These are phyloP conservation scores for Cercis canadensis DNA, from an alignment of 306 rosid species.

Conservation along the genomic window DNA sequence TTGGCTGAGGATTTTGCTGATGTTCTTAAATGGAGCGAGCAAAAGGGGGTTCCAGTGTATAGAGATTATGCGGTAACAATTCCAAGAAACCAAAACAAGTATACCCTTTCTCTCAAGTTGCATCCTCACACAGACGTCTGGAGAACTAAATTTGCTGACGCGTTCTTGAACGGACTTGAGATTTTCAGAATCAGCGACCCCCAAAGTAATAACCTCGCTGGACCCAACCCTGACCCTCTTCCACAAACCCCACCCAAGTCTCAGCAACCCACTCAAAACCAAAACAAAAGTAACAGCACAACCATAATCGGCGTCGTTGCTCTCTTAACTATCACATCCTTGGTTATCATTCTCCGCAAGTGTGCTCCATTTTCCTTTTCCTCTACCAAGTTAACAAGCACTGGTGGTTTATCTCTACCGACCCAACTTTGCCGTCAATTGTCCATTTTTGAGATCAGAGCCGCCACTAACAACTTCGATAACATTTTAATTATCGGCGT, in stretches of 20 bases:
- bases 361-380: too few relatives aligned
- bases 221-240: slow-evolving; percentile 29
- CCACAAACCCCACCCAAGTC: neutral
- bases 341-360: too few relatives aligned
- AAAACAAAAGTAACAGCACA: neutral
- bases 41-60: neutral
- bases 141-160: neutral
- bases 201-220: slow-evolving; percentile 18
- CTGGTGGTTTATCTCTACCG: neutral
- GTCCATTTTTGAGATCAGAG: too few relatives aligned
- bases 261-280: too few relatives aligned
- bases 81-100: neutral
- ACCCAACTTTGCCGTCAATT: slow-evolving; percentile 6
- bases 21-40: neutral
- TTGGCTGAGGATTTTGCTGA: neutral
- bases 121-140: neutral
- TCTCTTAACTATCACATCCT: too few relatives aligned
- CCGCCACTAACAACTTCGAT: too few relatives aligned
- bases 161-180: slow-evolving; percentile 46
- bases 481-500: too few relatives aligned
- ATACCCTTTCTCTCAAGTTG: slow-evolving; percentile 10
- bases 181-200: slow-evolving; percentile 41
- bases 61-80: neutral
- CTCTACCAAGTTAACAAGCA: neutral
- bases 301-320: neutral